Evolutionary conservation across 129 eudicot genomes (phyloP).

Genomic region (Kitagawia praeruptora): DNA sequence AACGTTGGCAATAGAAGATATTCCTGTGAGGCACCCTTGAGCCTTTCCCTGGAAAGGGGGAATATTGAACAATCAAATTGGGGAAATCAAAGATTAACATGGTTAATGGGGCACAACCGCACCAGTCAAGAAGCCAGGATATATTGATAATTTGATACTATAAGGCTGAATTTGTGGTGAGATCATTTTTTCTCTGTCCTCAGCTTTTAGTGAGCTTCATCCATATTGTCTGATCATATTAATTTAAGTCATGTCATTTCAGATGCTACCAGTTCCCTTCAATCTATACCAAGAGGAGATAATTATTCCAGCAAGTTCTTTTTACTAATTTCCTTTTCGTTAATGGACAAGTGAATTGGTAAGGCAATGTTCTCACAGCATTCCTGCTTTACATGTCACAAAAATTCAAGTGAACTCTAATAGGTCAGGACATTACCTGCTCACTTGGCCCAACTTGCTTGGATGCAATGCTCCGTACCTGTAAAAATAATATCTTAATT

Average conservation of each 20-base stretch:
- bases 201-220: neutral
- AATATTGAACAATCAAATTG: neutral
- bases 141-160: neutral
- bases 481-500: constrained; percentile 14
- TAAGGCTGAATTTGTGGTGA: neutral
- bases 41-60: constrained; percentile 47
- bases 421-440: constrained; percentile 38
- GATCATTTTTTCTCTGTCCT: neutral
- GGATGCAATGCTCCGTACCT: constrained; percentile 83
- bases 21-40: constrained; percentile 86
- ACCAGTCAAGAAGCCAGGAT: neutral
- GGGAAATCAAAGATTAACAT: neutral
- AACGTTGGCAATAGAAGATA: constrained; percentile 64
- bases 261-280: neutral
- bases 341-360: neutral
- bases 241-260: neutral
- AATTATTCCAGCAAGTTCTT: neutral
- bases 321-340: neutral
- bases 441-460: constrained; percentile 85
- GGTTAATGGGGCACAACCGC: neutral
- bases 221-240: neutral
- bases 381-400: neutral
- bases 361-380: neutral
- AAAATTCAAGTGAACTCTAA: neutral
- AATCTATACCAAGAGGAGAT: neutral